Evolutionary conservation across 1,284 basidiomycete genomes (phyloP), one percentile per base, ranked within the genome.

Genomic region (Cerrena zonata): DNA sequence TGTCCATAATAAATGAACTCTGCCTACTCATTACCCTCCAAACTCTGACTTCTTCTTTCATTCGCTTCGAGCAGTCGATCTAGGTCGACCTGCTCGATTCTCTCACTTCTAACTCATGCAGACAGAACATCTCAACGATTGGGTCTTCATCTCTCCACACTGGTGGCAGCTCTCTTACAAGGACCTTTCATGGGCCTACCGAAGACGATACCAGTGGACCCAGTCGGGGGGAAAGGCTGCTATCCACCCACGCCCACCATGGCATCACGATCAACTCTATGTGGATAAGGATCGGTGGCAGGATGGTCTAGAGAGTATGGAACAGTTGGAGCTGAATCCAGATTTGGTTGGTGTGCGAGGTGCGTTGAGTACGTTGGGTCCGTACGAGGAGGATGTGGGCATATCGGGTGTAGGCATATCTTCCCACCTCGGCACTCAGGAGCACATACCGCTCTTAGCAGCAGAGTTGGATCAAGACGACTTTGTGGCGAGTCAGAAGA

Each of bases 311-410:
- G 45, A 4, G n/a, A 36, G 5, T 1, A 27, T 43, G 19, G 49
- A 38, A 55, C 60, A 63, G 30, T 40, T 65, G 37, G 61, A 59
- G 54, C 53, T 66, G 42, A 63, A 58, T 40, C 19, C 50, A 21
- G 50, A 52, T 1, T 58, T 67, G 13, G 52, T 54, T 41, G 65
- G 65, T 15, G 62, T 65, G 26, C 56, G 53, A 44, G 59, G 45
- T 26, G 63, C 60, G 19, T 61, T 62, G 55, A 58, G 61, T n/a
- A 51, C 51, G 0, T 50, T 67, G 46, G 52, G 49, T 45, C 55
- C 48, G 46, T 67, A 67, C 55, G 65, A 67, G 55, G 42, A 53
- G 19, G 59, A 63, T 47, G 62, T 57, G 40, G 62, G 63, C 40
- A 64, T 64, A 18, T 40, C 45, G 25, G 45, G 53, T 18, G 48